Conservation (phyloP, 2,329 filamentous ascomycete genomes). For the Clarireedia homoeocarpa region DNA sequence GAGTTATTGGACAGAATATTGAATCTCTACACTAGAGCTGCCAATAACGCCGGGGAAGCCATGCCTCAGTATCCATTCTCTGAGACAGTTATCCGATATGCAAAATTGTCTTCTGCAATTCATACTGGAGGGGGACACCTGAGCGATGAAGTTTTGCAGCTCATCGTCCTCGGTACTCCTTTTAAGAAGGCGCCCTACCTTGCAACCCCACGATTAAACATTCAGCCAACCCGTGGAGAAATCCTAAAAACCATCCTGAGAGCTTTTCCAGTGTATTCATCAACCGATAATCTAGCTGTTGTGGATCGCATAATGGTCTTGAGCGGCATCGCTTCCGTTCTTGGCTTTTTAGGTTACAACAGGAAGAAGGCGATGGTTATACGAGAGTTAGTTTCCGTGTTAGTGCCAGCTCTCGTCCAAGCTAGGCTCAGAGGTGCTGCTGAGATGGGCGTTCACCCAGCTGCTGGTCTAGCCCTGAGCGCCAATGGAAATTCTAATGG, state of each 20-base stretch:
- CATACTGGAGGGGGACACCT: conserved; percentile 59
- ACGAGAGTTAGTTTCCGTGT: conserved; percentile 72
- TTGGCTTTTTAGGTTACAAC: conserved; percentile 70
- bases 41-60: conserved; percentile 53
- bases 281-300: conserved; percentile 59
- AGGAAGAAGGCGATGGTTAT: conserved; percentile 89
- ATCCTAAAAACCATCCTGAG: conserved; percentile 60
- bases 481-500: conserved; percentile 42
- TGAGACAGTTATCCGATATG: conserved; percentile 66
- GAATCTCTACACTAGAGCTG: conserved; percentile 63
- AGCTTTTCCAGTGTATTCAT: conserved; percentile 58
- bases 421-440: conserved; percentile 87
- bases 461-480: conserved; percentile 69
- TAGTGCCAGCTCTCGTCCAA: conserved; percentile 80
- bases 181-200: conserved; percentile 39
- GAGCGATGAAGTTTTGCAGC: conserved; percentile 50
- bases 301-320: conserved; percentile 73
- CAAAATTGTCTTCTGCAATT: conserved; percentile 59
- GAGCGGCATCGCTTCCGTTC: conserved; percentile 78
- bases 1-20: conserved; percentile 70
- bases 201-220: conserved; percentile 46
- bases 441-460: conserved; percentile 93
- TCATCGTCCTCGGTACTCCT: conserved; percentile 57
- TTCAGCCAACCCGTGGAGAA: conserved; percentile 50
- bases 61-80: conserved; percentile 64